Evolutionary conservation across 306 rosid genomes (phyloP), one percentile per base, ranked within the genome.

Genomic region (Vigna hirtella): DNA sequence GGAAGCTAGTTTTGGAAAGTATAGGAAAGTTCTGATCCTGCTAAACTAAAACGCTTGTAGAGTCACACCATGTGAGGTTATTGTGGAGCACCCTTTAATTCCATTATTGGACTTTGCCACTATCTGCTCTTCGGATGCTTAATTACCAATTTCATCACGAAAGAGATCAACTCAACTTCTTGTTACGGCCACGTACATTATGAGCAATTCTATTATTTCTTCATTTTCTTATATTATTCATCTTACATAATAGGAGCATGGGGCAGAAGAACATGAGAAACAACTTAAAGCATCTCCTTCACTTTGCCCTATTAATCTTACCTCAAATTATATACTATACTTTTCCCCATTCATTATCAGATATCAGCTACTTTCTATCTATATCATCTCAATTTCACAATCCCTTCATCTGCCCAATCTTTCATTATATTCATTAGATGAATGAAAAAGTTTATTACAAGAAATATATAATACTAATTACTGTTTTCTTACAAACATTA

Each of bases 31-130:
- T 76, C 28, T 64, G 72, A 80, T 78, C 69, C 61, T 78, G 89
- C 74, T 76, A 77, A 79, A 42, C 84, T 65, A 78, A 77, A 80
- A 80, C 66, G 43, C 72, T 64, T 52, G 83, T 76, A 63, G 83
- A 79, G 80, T 81, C 83, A 59, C 81, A 50, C 83, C 86, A 85
- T 78, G 86, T 66, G 87, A 76, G 73, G 49, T 76, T 62, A 42
- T 76, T 67, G 85, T 77, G 84, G 74, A 77, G 79, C 78, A 51
- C 71, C 81, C 69, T 48, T 83, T 62, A 32, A 62, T 62, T 48
- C 77, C 73, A 75, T 69, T 78, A 77, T 61, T 82, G 81, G 77
- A 24, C 22, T 77, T 76, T n/a, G 15, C 26, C 24, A 47, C 20
- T 57, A 16, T 9, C 36, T 51, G 62, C 50, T 48, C 30, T 67